Evolutionary conservation across 495 filamentous ascomycete genomes (phyloP).

Genomic region (Penicillium paradoxum): DNA sequence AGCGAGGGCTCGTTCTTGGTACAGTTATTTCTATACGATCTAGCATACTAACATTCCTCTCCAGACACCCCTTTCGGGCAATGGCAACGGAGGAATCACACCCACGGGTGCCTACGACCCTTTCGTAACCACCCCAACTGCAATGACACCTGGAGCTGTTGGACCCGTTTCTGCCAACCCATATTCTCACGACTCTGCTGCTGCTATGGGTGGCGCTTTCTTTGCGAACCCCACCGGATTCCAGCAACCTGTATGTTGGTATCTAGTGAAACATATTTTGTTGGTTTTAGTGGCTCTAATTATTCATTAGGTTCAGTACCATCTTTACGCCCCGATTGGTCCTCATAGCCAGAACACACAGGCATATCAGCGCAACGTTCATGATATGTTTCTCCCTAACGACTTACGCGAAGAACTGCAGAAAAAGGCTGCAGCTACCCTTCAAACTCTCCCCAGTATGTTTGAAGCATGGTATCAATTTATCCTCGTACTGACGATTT

Average conservation of each 20-base stretch:
- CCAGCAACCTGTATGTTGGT: constrained; percentile 61
- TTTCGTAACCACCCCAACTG: constrained; percentile 53
- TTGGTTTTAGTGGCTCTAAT: constrained; percentile 5
- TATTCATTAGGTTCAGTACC: constrained; percentile 65
- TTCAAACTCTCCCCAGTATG: constrained; percentile 80
- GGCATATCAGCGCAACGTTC: constrained; percentile 75
- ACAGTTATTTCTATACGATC: not conserved
- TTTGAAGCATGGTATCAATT: not conserved
- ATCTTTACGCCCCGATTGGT: constrained; percentile 86
- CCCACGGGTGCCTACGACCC: constrained; percentile 49
- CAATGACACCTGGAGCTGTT: constrained; percentile 46
- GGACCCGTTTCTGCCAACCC: constrained; percentile 55
- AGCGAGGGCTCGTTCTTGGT: not conserved
- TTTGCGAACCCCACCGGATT: constrained; percentile 50
- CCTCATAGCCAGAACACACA: constrained; percentile 71
- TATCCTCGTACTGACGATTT: constrained; percentile 6
- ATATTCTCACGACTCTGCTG: constrained; percentile 57
- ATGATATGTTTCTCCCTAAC: constrained; percentile 87
- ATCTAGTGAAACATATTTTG: not conserved
- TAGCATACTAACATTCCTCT: constrained; percentile 14
- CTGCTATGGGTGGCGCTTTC: constrained; percentile 50
- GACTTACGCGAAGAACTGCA: constrained; percentile 81
- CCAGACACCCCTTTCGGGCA: constrained; percentile 40
- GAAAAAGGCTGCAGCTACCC: constrained; percentile 77
- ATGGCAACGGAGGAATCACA: constrained; percentile 33